Evolutionary conservation across 2,329 filamentous ascomycete species (phyloP).

Genomic region (Pestalotiopsis sp.): DNA sequence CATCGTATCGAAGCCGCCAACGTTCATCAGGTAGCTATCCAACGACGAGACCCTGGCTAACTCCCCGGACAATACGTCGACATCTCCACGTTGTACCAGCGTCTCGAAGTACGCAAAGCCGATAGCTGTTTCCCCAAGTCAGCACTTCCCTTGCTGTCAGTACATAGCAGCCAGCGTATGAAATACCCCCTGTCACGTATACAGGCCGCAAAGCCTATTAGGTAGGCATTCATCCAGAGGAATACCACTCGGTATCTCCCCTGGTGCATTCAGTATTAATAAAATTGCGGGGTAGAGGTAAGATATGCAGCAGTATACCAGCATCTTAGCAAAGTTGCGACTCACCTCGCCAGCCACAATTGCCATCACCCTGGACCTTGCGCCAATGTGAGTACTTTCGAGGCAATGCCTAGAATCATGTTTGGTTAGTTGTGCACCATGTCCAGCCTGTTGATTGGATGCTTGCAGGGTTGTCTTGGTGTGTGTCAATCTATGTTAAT

Average conservation of each 20-base stretch:
- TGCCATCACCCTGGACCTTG: conserved; percentile 86
- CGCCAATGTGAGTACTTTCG: conserved; percentile 86
- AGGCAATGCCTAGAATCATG: conserved; percentile 66
- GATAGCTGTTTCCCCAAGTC: conserved; percentile 62
- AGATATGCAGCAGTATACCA: conserved; percentile 18
- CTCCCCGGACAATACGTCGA: conserved; percentile 68
- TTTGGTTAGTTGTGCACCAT: background rate
- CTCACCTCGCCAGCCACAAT: conserved; percentile 97
- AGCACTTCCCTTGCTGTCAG: background rate
- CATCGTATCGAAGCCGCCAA: conserved; percentile 71
- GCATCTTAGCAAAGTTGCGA: conserved; percentile 22
- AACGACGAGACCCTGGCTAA: conserved; percentile 71
- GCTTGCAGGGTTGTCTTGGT: background rate
- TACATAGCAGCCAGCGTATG: no score
- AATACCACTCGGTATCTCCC: background rate
- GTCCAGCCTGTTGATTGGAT: background rate
- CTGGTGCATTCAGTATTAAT: conserved; percentile 7
- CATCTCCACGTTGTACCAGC: conserved; percentile 69
- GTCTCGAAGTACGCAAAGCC: conserved; percentile 93
- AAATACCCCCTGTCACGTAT: background rate
- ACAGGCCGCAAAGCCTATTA: background rate
- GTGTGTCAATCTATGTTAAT: conserved; percentile 19
- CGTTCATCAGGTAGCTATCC: conserved; percentile 67
- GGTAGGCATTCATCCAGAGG: background rate
- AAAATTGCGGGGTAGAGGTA: conserved; percentile 23